Conservation (phyloP, 768 basidiomycete species). For the Tubosaeta brunneosetosa region DNA sequence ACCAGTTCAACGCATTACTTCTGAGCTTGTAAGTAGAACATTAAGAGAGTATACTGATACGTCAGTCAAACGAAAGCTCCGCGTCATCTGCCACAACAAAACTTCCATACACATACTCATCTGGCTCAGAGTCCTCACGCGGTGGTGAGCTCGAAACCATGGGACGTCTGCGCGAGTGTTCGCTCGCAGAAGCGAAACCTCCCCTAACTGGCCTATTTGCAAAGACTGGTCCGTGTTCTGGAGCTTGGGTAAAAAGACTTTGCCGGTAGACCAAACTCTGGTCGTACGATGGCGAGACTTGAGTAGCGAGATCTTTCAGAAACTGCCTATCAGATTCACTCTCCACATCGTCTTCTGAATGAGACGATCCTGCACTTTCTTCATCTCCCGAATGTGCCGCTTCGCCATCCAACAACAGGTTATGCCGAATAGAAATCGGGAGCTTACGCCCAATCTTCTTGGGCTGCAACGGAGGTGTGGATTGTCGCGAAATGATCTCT, state of each 20-base stretch:
- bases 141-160: slow-evolving; percentile 60
- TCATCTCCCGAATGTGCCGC: slow-evolving; percentile 82
- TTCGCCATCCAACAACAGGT: slow-evolving; percentile 59
- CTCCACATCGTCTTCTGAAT: slow-evolving; percentile 48
- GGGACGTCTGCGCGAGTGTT: slow-evolving; percentile 29
- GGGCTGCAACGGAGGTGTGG: slow-evolving; percentile 19
- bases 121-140: slow-evolving; percentile 44
- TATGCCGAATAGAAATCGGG: slow-evolving; percentile 33
- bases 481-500: slow-evolving; percentile 15
- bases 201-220: slow-evolving; percentile 43
- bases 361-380: slow-evolving; percentile 57
- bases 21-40: background rate
- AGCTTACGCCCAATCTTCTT: slow-evolving; percentile 22
- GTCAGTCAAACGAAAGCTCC: slow-evolving; percentile 48
- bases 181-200: slow-evolving; percentile 33
- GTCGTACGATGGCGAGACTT: slow-evolving; percentile 67
- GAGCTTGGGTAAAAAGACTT: slow-evolving; percentile 69
- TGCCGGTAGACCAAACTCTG: slow-evolving; percentile 66
- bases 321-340: slow-evolving; percentile 68
- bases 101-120: slow-evolving; percentile 69
- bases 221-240: slow-evolving; percentile 49
- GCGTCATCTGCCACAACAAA: slow-evolving; percentile 80
- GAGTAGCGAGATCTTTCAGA: slow-evolving; percentile 61
- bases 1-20: background rate
- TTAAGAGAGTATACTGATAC: slow-evolving; percentile 5